Evolutionary conservation across 208 protist genomes (phyloP), one percentile per base, ranked within the genome.

Genomic region (Lotmaria passim): DNA sequence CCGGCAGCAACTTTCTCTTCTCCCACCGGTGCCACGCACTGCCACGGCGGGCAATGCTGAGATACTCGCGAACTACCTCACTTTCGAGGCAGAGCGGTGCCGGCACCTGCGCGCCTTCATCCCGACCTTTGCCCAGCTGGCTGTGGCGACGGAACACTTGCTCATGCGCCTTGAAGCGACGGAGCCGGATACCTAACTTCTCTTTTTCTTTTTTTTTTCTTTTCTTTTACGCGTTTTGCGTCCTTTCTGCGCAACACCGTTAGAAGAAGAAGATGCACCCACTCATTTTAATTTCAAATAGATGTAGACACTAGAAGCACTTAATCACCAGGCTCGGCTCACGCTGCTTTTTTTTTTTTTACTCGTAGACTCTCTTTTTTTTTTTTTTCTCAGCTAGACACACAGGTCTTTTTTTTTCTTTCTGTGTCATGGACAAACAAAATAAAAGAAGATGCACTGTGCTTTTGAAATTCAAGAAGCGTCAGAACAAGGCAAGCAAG

Each of bases 71-170:
- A 41, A 28, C 24, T n/a, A 86, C 24, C 73, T 94, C 19, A 71
- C 69, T 21, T 91, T 93, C 61, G 90, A 95, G 68, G 33, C 65
- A 39, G 83, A 91, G 69, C 90, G 90, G 30, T 70, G 66, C 2
- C 50, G 62, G 14, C 82, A 79, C 26, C 75, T 93, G 10, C 73
- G 75, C 15, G 83, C 83, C 10, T 95, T 95, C 72, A n/a, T 93
- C 7, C 90, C 90, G 0, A 88, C 83, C n/a, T 95, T 93, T 75
- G 80, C 79, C 7, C 87, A 91, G 64, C 75, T 94, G 17, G 79
- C 82, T 17, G 83, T 94, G 28, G 89, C 89, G 23, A 85, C 81
- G 31, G 89, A 94, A 60, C 86, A 89, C 56, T 39, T 89, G 38
- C 44, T 61, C 17, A 81, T 84, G 78, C 66, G 72, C 21, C 68